These are phyloP conservation scores for Cicer chorassanicum DNA, from an alignment of 306 rosid genomes.

Conservation along the genomic window DNA sequence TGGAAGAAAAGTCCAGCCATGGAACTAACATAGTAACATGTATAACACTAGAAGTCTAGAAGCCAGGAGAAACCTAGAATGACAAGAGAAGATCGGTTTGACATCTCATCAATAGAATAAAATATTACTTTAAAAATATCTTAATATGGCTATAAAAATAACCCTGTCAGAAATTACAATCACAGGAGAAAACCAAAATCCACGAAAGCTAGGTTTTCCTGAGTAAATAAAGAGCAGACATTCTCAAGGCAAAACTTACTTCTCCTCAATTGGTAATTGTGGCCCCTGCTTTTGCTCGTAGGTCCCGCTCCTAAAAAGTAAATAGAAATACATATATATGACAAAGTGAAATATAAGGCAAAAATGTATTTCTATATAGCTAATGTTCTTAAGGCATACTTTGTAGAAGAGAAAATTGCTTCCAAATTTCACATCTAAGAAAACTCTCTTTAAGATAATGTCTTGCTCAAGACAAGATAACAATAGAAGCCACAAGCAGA, in stretches of 20 bases:
- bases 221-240: constrained; percentile 27
- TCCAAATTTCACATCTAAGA: constrained; percentile 40
- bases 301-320: constrained; percentile 57
- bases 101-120: background rate
- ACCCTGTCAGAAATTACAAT: constrained; percentile 7
- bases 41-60: background rate
- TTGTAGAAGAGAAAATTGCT: constrained; percentile 31
- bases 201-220: constrained; percentile 27
- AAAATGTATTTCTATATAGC: constrained; percentile 27
- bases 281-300: constrained; percentile 63
- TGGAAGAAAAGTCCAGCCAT: background rate
- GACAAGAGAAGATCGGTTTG: background rate
- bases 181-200: constrained; percentile 36
- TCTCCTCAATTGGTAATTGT: constrained; percentile 63
- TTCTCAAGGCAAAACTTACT: constrained; percentile 59
- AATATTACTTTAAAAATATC: constrained; percentile 5
- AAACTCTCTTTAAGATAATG: constrained; percentile 14
- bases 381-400: constrained; percentile 14
- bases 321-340: constrained; percentile 37
- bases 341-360: constrained; percentile 19
- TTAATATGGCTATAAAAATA: background rate
- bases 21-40: background rate
- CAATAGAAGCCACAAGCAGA: constrained; percentile 19
- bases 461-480: constrained; percentile 37
- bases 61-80: background rate